Conservation (phyloP, 1,284 basidiomycete species). For the Rhodotorula sp. region DNA sequence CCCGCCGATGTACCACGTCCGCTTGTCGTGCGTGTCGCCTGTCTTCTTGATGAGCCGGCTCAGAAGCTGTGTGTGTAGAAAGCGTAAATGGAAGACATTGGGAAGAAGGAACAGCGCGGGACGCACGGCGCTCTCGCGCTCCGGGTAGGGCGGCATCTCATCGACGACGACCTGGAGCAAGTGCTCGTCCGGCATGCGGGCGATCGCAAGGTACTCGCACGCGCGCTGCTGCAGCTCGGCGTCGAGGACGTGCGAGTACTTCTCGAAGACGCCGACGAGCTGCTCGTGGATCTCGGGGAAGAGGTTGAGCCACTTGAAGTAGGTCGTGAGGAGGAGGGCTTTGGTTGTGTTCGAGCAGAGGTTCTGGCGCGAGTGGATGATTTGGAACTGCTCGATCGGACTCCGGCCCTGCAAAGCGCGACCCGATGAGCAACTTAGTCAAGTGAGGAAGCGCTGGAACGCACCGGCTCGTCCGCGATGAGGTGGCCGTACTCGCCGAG, state of each 20-base stretch:
- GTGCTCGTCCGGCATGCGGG: slow-evolving; percentile 82
- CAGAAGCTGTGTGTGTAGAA: slow-evolving; percentile 16
- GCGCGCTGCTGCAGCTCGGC: slow-evolving; percentile 96
- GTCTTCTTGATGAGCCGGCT: slow-evolving; percentile 38
- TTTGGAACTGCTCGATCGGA: slow-evolving; percentile 91
- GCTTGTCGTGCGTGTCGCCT: slow-evolving; percentile 66
- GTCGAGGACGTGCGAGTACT: slow-evolving; percentile 97
- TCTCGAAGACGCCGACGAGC: slow-evolving; percentile 89
- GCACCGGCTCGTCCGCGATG: slow-evolving; percentile 78
- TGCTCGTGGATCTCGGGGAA: slow-evolving; percentile 98
- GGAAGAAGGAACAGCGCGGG: too few relatives aligned
- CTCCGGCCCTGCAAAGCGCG: slow-evolving; percentile 62
- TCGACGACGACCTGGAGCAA: slow-evolving; percentile 92
- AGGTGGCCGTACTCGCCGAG: slow-evolving; percentile 92
- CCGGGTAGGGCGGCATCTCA: slow-evolving; percentile 98
- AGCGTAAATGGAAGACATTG: background rate
- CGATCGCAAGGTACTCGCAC: slow-evolving; percentile 89
- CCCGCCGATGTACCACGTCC: slow-evolving; percentile 92
- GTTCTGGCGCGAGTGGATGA: slow-evolving; percentile 91
- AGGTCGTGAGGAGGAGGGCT: slow-evolving; percentile 89
- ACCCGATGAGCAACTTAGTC: background rate
- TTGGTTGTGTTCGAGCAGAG: slow-evolving; percentile 90
- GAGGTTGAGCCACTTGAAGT: slow-evolving; percentile 99
- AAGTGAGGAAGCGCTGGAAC: background rate
- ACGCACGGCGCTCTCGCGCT: slow-evolving; percentile 78